Conservation (phyloP, 2,329 filamentous ascomycete species). For the Penicillium hesseltinei region DNA sequence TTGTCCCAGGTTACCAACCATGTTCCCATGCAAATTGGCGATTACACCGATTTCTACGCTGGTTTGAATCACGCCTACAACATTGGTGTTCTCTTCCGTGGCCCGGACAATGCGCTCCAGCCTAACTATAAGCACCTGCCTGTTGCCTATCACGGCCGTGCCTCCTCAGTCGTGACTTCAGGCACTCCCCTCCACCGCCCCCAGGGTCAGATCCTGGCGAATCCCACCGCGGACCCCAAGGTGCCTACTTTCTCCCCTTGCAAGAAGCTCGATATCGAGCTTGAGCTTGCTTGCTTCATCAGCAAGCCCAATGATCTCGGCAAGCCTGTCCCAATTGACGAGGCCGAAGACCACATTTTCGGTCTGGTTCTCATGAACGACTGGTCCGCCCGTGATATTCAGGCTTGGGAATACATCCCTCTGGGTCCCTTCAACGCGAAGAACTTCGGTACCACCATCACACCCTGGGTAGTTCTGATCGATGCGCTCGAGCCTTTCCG, state of each 20-base stretch:
- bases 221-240: constrained; percentile 62
- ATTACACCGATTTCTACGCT: constrained; percentile 85
- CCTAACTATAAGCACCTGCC: constrained; percentile 80
- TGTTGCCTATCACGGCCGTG: constrained; percentile 76
- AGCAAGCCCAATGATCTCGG: constrained; percentile 65
- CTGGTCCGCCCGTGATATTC: constrained; percentile 81
- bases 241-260: constrained; percentile 62
- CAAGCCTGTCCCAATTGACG: constrained; percentile 58
- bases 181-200: constrained; percentile 72
- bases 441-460: constrained; percentile 77
- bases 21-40: constrained; percentile 73
- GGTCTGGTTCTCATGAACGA: constrained; percentile 82
- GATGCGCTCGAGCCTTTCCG: constrained; percentile 72
- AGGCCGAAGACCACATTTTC: constrained; percentile 71
- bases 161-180: constrained; percentile 72
- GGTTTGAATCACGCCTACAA: constrained; percentile 76
- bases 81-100: constrained; percentile 70
- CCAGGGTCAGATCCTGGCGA: constrained; percentile 68
- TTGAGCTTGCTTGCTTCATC: constrained; percentile 76
- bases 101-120: constrained; percentile 69
- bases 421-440: constrained; percentile 80
- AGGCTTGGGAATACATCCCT: constrained; percentile 81
- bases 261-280: constrained; percentile 71
- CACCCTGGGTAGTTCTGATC: constrained; percentile 73
- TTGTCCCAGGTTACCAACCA: constrained; percentile 63